phyloP scores from a whole-genome alignment of 371 early-diverging fungal genomes.

The Mortierella sp. region DNA sequence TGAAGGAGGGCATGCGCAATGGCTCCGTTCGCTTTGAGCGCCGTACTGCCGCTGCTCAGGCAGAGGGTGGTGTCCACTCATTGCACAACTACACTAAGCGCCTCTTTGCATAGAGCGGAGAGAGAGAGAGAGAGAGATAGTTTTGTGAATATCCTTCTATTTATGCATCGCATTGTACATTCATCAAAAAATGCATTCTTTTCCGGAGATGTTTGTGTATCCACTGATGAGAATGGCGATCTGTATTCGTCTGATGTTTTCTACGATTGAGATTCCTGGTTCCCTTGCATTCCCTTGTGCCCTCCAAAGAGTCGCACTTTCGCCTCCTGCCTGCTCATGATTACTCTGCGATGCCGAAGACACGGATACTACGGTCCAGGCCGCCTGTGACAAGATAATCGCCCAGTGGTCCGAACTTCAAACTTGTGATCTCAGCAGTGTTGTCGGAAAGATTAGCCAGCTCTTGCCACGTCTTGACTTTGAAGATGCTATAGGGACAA shows the following conservation, averaged over 20 bases:
- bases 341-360: slow-evolving; percentile 59
- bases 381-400: slow-evolving; percentile 66
- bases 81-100: slow-evolving; percentile 91
- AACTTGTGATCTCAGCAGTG: slow-evolving; percentile 66
- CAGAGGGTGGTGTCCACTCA: slow-evolving; percentile 97
- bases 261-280: no score
- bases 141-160: background rate
- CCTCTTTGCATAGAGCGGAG: slow-evolving; percentile 68
- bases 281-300: no score
- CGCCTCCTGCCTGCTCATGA: no score
- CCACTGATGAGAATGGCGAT: no score
- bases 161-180: background rate
- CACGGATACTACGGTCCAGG: slow-evolving; percentile 72
- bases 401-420: slow-evolving; percentile 72
- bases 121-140: background rate
- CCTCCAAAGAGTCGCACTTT: no score
- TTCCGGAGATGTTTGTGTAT: no score
- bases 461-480: slow-evolving; percentile 83
- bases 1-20: slow-evolving; percentile 72
- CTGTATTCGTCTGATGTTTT: no score
- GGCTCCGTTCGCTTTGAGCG: slow-evolving; percentile 93
- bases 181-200: no score
- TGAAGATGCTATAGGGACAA: slow-evolving; percentile 60
- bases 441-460: slow-evolving; percentile 69
- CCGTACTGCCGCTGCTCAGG: slow-evolving; percentile 93